Base-by-base conservation (phyloP, 1,284 basidiomycete species). In the Termitomyces sp. region DNA sequence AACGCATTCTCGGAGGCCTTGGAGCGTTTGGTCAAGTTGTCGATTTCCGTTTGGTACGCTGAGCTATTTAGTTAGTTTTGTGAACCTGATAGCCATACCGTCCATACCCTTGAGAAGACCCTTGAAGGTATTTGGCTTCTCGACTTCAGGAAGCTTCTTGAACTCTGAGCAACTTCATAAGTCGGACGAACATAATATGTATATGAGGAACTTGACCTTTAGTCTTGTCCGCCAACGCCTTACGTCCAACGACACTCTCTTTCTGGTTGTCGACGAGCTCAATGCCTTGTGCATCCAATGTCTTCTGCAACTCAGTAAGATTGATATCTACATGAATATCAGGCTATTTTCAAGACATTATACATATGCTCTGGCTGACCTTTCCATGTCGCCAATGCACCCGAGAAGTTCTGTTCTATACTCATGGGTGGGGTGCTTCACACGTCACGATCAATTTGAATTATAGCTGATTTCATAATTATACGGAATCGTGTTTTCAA, bases 201-300 rank as follows among this genome's bases (percentile, higher is more conserved):
- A 53, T 26, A 43, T 28, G 24, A 41, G 13, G 24, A 34, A 34
- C 19, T 26, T 13, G 42, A 91, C 94, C 94, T 77, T 95, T 90
- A 0, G 94, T 98, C 68, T 90, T 87, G 72, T 98, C 94, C 1
- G 94, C 92, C 15, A 97, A 77, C 54, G 86, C 88, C 72, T 96
- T 98, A 41, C 95, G 81, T n/a, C 93, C 93, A 1, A 97, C 79
- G 47, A 97, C 80, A 62, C 90, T 92, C 76, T 97, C 94, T 75
- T 96, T 97, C 77, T 97, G 94, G 71, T 94, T 94, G 76, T 97
- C 93, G n/a, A 97, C 94, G 8, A 97, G 78, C 72, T 97, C 93
- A 42, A 97, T 79, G 1, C 94, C 94, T 60, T 95, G 94, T 15
- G 81, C 76, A 71, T 97, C 94, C 50, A 97, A 80, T 5, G 84